Conservation (phyloP, 768 basidiomycete genomes). For the Inosperma sp. region DNA sequence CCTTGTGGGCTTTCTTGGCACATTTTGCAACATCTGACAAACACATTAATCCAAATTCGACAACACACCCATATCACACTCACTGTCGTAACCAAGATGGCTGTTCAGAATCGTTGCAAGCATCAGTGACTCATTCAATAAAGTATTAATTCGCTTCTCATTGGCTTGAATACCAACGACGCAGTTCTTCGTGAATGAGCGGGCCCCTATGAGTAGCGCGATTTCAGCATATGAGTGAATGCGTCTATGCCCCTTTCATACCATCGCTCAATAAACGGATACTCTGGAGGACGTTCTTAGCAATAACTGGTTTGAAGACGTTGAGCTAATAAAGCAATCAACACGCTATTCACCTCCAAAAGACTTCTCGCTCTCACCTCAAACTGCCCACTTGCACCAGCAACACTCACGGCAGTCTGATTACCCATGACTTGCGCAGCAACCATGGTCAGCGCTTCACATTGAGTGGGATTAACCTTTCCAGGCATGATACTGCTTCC, state of each 20-base stretch:
- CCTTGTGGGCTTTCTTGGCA: conserved; percentile 99
- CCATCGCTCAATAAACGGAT: conserved; percentile 93
- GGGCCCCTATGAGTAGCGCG: conserved; percentile 49
- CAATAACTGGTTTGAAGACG: conserved; percentile 98
- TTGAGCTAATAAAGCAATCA: conserved; percentile 58
- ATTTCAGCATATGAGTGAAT: conserved; percentile 9
- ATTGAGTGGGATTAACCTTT: conserved; percentile 99
- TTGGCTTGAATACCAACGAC: conserved; percentile 95
- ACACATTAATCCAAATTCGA: conserved; percentile 10
- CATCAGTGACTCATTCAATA: conserved; percentile 96
- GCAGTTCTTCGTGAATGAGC: conserved; percentile 96
- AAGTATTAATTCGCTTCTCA: conserved; percentile 82
- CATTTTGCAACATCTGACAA: conserved; percentile 89
- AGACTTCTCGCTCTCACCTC: conserved; percentile 56
- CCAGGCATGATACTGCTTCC: conserved; percentile 99
- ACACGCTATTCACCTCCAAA: conserved; percentile 5
- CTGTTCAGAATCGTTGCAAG: conserved; percentile 96
- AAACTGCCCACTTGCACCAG: conserved; percentile 94
- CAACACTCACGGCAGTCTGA: conserved; percentile 87
- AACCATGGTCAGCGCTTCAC: conserved; percentile 98
- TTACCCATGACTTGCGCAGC: conserved; percentile 99
- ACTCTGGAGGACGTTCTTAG: conserved; percentile 95
- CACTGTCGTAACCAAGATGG: conserved; percentile 95
- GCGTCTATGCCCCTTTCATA: conserved; percentile 18
- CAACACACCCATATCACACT: conserved; percentile 29